Evolutionary conservation across 371 early-diverging fungal species (phyloP).

Genomic region (Syncephalastrum contaminatum): DNA sequence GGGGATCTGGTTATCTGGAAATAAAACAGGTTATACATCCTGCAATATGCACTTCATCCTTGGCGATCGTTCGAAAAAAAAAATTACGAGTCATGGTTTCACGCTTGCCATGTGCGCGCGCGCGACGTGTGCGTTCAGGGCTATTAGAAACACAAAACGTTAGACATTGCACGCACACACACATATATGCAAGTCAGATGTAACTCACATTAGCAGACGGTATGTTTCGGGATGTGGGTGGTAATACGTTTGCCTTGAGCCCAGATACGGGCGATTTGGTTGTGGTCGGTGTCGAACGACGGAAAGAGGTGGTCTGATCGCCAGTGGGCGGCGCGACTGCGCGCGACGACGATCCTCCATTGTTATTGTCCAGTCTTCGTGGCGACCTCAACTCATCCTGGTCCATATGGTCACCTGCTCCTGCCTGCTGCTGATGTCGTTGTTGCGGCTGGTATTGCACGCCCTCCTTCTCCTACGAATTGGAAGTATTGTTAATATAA

Average conservation of each 20-base stretch:
- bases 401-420: constrained; percentile 2
- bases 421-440: constrained; percentile 8
- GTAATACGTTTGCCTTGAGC: constrained; percentile 13
- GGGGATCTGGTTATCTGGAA: too few relatives aligned
- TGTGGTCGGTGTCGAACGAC: constrained; percentile 16
- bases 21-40: too few relatives aligned
- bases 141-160: too few relatives aligned
- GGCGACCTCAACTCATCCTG: constrained; percentile 4
- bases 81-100: too few relatives aligned
- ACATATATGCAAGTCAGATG: too few relatives aligned
- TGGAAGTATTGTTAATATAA: neutral
- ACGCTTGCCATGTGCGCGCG: too few relatives aligned
- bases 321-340: constrained; percentile 7
- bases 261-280: constrained; percentile 9
- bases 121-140: too few relatives aligned
- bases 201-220: constrained; percentile 20
- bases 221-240: constrained; percentile 19
- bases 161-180: too few relatives aligned
- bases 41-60: too few relatives aligned
- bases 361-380: neutral
- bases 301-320: constrained; percentile 17
- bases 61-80: too few relatives aligned
- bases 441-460: constrained; percentile 12
- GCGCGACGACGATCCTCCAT: constrained; percentile 19
- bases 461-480: constrained; percentile 14